Conservation (phyloP, 1,284 basidiomycete species). For the Athelia psychrophila region DNA sequence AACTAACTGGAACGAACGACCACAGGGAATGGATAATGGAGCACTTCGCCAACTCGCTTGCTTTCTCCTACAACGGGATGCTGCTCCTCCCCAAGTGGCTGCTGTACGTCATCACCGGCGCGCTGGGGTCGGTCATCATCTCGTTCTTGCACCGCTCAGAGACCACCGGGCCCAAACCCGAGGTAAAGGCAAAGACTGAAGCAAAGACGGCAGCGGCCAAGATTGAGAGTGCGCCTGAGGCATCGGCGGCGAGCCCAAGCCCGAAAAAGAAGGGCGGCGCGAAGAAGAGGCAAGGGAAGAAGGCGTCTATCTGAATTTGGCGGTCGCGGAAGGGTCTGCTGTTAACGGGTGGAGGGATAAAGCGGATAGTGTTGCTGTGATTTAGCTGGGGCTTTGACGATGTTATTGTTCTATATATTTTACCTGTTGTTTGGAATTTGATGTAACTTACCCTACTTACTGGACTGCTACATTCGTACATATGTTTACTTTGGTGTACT, state of each 20-base stretch:
- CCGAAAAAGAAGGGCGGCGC: background rate
- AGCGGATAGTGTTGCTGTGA: too few relatives aligned
- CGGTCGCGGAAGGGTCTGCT: too few relatives aligned
- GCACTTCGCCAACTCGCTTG: conserved; percentile 48
- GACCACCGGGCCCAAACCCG: background rate
- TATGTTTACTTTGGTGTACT: too few relatives aligned
- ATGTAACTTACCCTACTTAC: too few relatives aligned
- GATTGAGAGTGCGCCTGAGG: conserved; percentile 3
- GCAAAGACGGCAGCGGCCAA: conserved; percentile 9
- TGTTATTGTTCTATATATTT: too few relatives aligned
- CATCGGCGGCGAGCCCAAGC: conserved; percentile 1
- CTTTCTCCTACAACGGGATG: conserved; percentile 47
- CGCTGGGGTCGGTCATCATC: conserved; percentile 44
- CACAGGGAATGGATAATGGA: conserved; percentile 68
- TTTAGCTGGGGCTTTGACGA: too few relatives aligned
- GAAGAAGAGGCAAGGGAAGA: conserved; percentile 3
- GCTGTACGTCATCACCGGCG: conserved; percentile 45
- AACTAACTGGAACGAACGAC: too few relatives aligned
- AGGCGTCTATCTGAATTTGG: background rate
- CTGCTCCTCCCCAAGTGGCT: conserved; percentile 47
- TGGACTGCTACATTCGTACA: too few relatives aligned
- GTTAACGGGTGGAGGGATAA: too few relatives aligned
- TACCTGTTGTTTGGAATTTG: too few relatives aligned
- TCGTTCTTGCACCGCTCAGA: conserved; percentile 38
- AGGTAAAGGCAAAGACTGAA: conserved; percentile 12